phyloP scores from a whole-genome alignment of 768 basidiomycete genomes.

The Mycena sanguinolenta region DNA sequence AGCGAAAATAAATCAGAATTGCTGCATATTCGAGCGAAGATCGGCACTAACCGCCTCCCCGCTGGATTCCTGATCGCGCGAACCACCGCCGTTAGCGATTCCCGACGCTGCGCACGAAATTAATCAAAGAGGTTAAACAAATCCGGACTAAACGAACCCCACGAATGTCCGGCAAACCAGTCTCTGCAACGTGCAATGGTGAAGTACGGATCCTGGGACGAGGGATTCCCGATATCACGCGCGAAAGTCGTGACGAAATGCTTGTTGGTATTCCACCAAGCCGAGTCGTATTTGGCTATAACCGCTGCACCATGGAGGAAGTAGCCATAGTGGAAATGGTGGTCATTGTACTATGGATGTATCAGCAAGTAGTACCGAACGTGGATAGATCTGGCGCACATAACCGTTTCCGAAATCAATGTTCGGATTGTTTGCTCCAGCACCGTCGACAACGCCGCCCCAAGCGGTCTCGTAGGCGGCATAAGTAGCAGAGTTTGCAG shows the following conservation, averaged over 20 bases:
- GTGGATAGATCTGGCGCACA: neutral
- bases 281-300: conserved; percentile 45
- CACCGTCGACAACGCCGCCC: conserved; percentile 51
- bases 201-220: conserved; percentile 47
- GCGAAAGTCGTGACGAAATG: conserved; percentile 45
- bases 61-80: conserved; percentile 50
- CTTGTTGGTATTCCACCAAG: conserved; percentile 44
- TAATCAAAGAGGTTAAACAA: neutral
- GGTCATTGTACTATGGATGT: conserved; percentile 45
- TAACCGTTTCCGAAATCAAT: conserved; percentile 52
- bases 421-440: conserved; percentile 45
- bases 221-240: conserved; percentile 52
- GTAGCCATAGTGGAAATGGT: conserved; percentile 54
- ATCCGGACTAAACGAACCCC: conserved; percentile 40
- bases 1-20: neutral
- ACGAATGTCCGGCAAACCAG: conserved; percentile 55
- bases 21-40: neutral
- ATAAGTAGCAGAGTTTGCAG: conserved; percentile 36
- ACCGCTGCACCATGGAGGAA: conserved; percentile 48
- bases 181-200: conserved; percentile 48
- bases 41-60: conserved; percentile 43
- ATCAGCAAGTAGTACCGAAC: neutral
- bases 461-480: conserved; percentile 51
- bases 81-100: conserved; percentile 49
- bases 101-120: conserved; percentile 44